phyloP scores from a whole-genome alignment of 441 rosid species.

The Viola pubescens region DNA sequence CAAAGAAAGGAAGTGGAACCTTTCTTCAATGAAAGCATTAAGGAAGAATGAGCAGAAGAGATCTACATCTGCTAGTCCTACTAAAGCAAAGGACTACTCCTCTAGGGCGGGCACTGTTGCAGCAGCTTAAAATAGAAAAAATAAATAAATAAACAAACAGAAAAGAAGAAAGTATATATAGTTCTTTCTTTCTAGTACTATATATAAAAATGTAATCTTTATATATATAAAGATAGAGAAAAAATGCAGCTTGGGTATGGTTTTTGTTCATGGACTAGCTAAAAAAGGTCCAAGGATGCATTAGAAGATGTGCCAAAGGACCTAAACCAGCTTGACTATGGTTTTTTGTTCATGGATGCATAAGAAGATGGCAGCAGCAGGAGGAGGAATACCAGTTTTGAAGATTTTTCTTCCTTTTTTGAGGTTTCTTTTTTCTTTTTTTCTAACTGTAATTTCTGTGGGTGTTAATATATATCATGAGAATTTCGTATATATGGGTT shows the following conservation, averaged over 20 bases:
- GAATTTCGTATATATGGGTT: background rate
- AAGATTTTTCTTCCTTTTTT: background rate
- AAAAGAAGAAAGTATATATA: background rate
- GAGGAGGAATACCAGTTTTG: constrained; percentile 5
- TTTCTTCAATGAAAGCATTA: constrained; percentile 46
- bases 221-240: background rate
- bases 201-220: too few relatives aligned
- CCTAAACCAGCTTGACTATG: background rate
- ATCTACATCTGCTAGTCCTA: constrained; percentile 31
- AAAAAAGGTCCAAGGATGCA: background rate
- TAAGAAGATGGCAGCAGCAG: background rate
- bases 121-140: constrained; percentile 30
- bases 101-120: constrained; percentile 42
- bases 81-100: constrained; percentile 30
- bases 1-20: constrained; percentile 47
- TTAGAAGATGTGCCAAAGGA: background rate
- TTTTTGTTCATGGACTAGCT: background rate
- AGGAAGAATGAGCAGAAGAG: constrained; percentile 40
- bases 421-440: too few relatives aligned
- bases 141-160: background rate
- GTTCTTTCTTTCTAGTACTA: background rate
- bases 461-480: too few relatives aligned
- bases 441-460: background rate
- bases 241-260: background rate
- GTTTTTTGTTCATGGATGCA: background rate